phyloP scores from a whole-genome alignment of 78 protist species.

The Planoprotostelium fungivorum region DNA sequence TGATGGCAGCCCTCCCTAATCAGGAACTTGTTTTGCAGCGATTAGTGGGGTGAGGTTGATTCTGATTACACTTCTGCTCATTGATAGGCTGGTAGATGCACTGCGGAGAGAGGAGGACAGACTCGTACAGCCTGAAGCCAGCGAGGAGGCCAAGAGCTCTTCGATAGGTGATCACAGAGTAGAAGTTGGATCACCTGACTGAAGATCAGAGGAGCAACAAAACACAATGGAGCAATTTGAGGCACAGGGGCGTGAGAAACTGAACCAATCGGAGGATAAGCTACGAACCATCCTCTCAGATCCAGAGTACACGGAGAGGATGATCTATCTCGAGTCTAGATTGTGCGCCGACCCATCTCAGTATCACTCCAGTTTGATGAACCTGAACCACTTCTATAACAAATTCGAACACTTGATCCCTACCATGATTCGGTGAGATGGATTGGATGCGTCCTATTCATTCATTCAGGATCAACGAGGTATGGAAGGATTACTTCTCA shows the following conservation, averaged over 20 bases:
- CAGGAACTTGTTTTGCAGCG: not conserved
- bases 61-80: not conserved
- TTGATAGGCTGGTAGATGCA: not conserved
- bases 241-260: too few species aligned
- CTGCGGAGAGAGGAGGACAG: not conserved
- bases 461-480: not conserved
- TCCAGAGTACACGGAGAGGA: too few species aligned
- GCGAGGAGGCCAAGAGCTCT: not conserved
- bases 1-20: not conserved
- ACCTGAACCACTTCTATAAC: not conserved
- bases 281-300: too few species aligned
- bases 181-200: not conserved
- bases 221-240: too few species aligned
- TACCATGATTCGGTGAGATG: not conserved
- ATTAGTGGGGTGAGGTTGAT: not conserved
- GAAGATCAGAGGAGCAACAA: too few species aligned
- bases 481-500: not conserved
- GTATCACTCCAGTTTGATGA: not conserved
- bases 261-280: too few species aligned
- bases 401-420: not conserved
- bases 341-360: not conserved
- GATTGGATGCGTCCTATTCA: not conserved
- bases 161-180: not conserved
- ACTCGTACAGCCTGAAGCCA: not conserved
- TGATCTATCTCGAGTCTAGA: too few species aligned